phyloP scores from a whole-genome alignment of 2,329 filamentous ascomycete genomes.

The Sordariomycetes sp. region DNA sequence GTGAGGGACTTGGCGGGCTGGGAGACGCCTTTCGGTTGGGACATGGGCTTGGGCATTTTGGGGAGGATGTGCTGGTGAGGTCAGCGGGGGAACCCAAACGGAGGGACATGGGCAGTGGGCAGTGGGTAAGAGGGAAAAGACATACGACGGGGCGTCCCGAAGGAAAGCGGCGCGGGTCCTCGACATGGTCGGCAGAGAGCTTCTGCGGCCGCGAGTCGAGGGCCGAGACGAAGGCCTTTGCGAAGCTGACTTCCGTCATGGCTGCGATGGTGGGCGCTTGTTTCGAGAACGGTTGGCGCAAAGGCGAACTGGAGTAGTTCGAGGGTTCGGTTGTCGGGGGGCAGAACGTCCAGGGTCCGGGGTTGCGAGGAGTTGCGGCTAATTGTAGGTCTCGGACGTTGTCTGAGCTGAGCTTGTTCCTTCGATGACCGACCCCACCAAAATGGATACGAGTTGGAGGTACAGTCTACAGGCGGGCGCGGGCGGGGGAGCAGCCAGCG shows the following conservation, averaged over 20 bases:
- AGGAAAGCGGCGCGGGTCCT: conserved; percentile 71
- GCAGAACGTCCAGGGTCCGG: not conserved
- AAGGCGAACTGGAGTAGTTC: not conserved
- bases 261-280: conserved; percentile 10
- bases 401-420: too few species aligned
- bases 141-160: conserved; percentile 58
- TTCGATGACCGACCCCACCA: not conserved
- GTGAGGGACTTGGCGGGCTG: conserved; percentile 38
- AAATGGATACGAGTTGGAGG: too few species aligned
- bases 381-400: too few species aligned
- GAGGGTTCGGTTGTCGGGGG: not conserved
- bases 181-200: conserved; percentile 81
- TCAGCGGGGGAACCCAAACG: conserved; percentile 9
- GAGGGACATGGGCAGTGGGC: not conserved
- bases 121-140: not conserved
- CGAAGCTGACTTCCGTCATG: conserved; percentile 80
- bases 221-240: conserved; percentile 69
- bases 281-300: not conserved
- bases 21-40: conserved; percentile 37
- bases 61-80: conserved; percentile 57
- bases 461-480: too few species aligned
- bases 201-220: conserved; percentile 72
- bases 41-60: conserved; percentile 49
- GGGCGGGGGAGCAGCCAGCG: not conserved
- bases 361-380: too few species aligned